Evolutionary conservation across 2,329 filamentous ascomycete species (phyloP), one percentile per base, ranked within the genome.

Genomic region (Polytolypa hystricis): DNA sequence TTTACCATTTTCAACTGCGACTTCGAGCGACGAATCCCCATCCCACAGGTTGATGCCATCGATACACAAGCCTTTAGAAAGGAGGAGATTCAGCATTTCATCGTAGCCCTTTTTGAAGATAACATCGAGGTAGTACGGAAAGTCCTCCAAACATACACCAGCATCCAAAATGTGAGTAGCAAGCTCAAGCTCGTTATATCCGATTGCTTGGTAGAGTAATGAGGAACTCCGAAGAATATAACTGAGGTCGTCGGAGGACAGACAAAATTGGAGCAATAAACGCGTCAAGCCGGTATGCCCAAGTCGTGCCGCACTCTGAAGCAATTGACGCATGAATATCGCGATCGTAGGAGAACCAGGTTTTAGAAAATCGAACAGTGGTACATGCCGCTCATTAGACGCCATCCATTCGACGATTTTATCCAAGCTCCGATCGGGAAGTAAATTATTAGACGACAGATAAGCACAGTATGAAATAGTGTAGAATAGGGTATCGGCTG

Each of bases 391-490:
- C 17, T 32, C 35, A 27, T 33, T 32, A n/a, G 14, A 12, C 20
- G 26, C 23, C 20, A 38, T 26, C 28, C 35, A 38, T 25, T 20
- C 1, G 29, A 38, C 21, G 33, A 38, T 38, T 8, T 12, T 33
- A 16, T 38, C 35, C 28, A 38, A 25, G 35, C 8, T 32, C 4
- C 3, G 1, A 26, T 38, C 28, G 30, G 30, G 18, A 33, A 38
- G 35, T 19, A 38, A 26, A 38, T 25, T 32, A 25, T 38, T 38
- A 12, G 35, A 38, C 30, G 35, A 23, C 28, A 38, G 29, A 29
- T 38, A 38, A 15, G 18, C 35, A 33, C 35, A 38, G 12, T 38
- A 38, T 10, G 30, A 38, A 15, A 38, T 38, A 17, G 35, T 38
- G 19, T 38, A 38, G 29, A 38, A 38, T 11, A 38, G 17, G 28